Conservation (phyloP, 257 asterid genomes). For the Prunella vulgaris region DNA sequence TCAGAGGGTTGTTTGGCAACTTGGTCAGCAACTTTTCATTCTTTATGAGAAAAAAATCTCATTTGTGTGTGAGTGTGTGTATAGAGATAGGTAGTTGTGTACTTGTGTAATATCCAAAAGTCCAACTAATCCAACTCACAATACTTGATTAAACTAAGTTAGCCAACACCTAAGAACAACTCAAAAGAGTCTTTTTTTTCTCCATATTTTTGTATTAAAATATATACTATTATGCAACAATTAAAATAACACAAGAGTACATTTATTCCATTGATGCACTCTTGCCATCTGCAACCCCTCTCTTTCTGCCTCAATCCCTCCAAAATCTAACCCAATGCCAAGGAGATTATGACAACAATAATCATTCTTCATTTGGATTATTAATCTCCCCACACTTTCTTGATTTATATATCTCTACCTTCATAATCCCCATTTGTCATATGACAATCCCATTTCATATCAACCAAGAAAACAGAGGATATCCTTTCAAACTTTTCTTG, state of each 20-base stretch:
- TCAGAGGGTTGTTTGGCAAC: background rate
- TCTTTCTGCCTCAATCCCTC: slow-evolving; percentile 27
- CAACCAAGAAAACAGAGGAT: background rate
- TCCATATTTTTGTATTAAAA: slow-evolving; percentile 8
- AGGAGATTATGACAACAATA: slow-evolving; percentile 24
- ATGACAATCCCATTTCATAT: slow-evolving; percentile 2
- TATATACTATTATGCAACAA: slow-evolving; percentile 24
- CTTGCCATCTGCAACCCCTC: slow-evolving; percentile 30
- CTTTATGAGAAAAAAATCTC: too few species aligned
- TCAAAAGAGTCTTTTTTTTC: slow-evolving; percentile 44
- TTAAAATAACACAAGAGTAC: slow-evolving; percentile 14
- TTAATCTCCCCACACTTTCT: slow-evolving; percentile 23
- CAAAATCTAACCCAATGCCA: slow-evolving; percentile 27
- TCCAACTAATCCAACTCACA: slow-evolving; percentile 49
- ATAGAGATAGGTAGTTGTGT: slow-evolving; percentile 14
- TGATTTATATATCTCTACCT: slow-evolving; percentile 14
- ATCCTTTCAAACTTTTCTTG: background rate
- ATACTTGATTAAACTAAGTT: slow-evolving; percentile 32
- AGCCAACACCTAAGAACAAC: slow-evolving; percentile 46
- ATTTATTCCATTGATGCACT: slow-evolving; percentile 3
- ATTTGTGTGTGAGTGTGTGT: too few species aligned
- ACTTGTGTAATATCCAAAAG: slow-evolving; percentile 19
- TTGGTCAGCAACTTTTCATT: background rate
- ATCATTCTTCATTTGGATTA: background rate
- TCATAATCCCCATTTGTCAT: background rate